Conservation (phyloP, 2,329 filamentous ascomycete species). For the Tolypocladium nubicola region DNA sequence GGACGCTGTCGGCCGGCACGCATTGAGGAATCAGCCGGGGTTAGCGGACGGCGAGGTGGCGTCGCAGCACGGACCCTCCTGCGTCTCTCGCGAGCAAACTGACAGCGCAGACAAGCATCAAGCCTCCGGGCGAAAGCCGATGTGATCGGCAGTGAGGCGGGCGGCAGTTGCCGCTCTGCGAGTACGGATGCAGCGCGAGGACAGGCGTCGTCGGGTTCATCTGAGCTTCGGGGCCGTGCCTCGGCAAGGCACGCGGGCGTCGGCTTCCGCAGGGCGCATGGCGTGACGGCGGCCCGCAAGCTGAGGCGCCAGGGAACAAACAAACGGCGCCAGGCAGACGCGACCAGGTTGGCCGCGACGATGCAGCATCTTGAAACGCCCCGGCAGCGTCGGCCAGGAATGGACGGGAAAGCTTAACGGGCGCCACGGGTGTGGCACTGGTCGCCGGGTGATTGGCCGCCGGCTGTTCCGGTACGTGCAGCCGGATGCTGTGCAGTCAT, state of each 20-base stretch:
- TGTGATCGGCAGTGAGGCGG: neutral
- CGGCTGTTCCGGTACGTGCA: neutral
- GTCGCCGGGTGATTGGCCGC: neutral
- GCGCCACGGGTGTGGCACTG: neutral
- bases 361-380: neutral
- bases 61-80: neutral
- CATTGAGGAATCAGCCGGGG: too few relatives aligned
- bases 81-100: neutral
- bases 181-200: neutral
- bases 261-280: too few relatives aligned
- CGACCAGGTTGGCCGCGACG: too few relatives aligned
- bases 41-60: too few relatives aligned
- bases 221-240: too few relatives aligned
- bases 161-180: neutral
- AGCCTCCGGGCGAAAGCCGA: neutral
- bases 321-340: too few relatives aligned
- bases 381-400: neutral
- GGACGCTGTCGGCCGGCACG: too few relatives aligned
- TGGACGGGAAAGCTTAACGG: neutral
- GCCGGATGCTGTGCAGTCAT: neutral
- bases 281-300: too few relatives aligned
- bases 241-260: too few relatives aligned
- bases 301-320: too few relatives aligned
- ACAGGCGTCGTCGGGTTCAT: too few relatives aligned
- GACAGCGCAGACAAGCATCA: neutral